Percentiles rank a stretch among this genome's conserved stretches.
Evolutionary conservation across 2,329 filamentous ascomycete genomes (phyloP).

Genomic region (Cryphonectria japonica): DNA sequence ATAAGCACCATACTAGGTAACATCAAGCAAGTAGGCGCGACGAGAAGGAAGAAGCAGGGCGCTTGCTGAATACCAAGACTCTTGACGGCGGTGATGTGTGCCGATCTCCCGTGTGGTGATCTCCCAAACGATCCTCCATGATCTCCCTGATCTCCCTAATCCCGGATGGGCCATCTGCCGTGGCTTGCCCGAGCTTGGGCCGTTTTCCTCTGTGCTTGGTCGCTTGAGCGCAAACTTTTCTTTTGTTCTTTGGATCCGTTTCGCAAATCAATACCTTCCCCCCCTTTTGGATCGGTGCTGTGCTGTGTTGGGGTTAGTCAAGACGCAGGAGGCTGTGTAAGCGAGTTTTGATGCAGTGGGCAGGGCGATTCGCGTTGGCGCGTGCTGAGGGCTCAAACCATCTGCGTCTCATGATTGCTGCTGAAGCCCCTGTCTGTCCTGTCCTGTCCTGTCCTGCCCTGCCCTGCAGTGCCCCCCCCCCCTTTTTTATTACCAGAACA

Average conservation of each 20-base stretch:
- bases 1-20: no score
- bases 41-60: not conserved
- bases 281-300: no score
- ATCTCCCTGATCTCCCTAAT: slow-evolving; percentile 7
- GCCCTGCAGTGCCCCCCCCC: no score
- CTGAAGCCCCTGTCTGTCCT: not conserved
- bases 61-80: not conserved
- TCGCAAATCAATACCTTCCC: not conserved
- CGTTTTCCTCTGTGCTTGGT: not conserved
- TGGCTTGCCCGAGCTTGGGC: not conserved
- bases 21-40: no score
- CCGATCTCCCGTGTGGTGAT: slow-evolving; percentile 13
- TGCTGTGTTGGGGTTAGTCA: not conserved
- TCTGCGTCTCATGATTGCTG: slow-evolving; percentile 13
- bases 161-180: not conserved
- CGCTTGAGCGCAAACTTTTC: no score
- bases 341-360: slow-evolving; percentile 17
- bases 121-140: not conserved
- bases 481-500: not conserved
- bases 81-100: slow-evolving; percentile 1
- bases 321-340: slow-evolving; percentile 2
- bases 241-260: not conserved
- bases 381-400: slow-evolving; percentile 18
- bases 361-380: not conserved
- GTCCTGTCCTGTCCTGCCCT: not conserved